A percentile compares a stretch with the other conserved stretches of the same genome.
Evolutionary conservation across 179 eudicot species (phyloP).

Genomic region (Heliamphora pulchella): DNA sequence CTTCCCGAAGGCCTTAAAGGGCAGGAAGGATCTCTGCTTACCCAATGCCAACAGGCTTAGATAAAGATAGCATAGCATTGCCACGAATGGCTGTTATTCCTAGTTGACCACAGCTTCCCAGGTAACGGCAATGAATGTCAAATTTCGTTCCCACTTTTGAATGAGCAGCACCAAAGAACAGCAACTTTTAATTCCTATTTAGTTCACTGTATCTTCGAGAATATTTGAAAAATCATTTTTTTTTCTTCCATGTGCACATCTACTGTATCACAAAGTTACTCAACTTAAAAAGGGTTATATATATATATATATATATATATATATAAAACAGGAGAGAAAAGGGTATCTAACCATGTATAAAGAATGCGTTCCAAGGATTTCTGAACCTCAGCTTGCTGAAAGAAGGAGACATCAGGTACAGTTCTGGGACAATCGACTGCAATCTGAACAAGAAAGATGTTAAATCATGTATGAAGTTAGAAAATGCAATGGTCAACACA

Average conservation of each 20-base stretch:
- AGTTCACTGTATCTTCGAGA: not conserved
- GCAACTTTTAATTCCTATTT: not conserved
- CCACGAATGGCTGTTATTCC: not conserved
- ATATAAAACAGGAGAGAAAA: not conserved
- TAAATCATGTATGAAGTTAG: slow-evolving; percentile 13
- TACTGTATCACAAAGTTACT: not conserved
- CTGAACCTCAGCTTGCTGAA: slow-evolving; percentile 79
- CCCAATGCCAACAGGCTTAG: not conserved
- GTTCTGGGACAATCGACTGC: slow-evolving; percentile 96
- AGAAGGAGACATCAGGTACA: slow-evolving; percentile 87
- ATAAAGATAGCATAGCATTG: not conserved
- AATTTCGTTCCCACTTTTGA: not conserved
- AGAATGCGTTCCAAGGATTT: slow-evolving; percentile 96
- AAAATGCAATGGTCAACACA: not conserved
- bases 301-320: too few species aligned
- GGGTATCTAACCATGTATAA: slow-evolving; percentile 67
- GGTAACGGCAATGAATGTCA: not conserved
- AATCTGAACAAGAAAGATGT: slow-evolving; percentile 42
- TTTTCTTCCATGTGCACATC: not conserved
- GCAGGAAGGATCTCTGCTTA: not conserved
- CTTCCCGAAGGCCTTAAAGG: not conserved
- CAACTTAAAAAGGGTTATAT: not conserved
- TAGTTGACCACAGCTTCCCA: not conserved
- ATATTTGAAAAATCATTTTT: not conserved
- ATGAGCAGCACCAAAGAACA: not conserved